Percentiles rank a stretch among this genome's conserved stretches.
Conservation (phyloP, 805 yeast species). For the Metschnikowia koreensis region DNA sequence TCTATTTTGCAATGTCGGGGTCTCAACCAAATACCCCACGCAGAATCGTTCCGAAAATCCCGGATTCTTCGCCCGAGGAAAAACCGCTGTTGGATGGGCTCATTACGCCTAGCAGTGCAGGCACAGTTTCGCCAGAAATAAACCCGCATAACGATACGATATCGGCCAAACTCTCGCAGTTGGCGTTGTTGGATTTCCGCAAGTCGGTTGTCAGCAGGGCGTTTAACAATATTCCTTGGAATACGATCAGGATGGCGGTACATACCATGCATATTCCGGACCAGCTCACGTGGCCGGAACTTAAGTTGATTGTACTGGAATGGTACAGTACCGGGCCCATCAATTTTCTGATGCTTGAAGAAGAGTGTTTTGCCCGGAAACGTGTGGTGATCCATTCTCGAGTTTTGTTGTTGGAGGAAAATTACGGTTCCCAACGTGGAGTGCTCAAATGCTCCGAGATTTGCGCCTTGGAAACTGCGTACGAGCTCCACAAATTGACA, state of each 20-base stretch:
- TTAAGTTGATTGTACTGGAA: conserved; percentile 17
- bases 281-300: conserved; percentile 15
- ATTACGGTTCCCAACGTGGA: conserved; percentile 12
- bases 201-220: conserved; percentile 3
- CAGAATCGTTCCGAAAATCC: neutral
- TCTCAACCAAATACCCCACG: conserved; percentile 1
- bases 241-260: conserved; percentile 3
- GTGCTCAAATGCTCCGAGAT: conserved; percentile 11
- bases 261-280: neutral
- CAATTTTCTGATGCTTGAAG: conserved; percentile 12
- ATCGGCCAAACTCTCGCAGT: neutral
- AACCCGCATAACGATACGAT: neutral
- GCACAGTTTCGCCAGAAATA: conserved; percentile 3
- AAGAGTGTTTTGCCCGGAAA: conserved; percentile 16
- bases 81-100: conserved; percentile 3
- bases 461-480: conserved; percentile 16
- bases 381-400: conserved; percentile 8
- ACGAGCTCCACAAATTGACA: conserved; percentile 7
- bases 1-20: neutral
- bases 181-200: conserved; percentile 7
- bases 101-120: conserved; percentile 9
- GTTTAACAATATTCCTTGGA: conserved; percentile 10
- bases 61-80: neutral
- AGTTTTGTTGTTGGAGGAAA: conserved; percentile 12
- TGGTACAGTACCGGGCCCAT: conserved; percentile 15